Evolutionary conservation across 805 yeast species (phyloP), one percentile per base, ranked within the genome.

Genomic region (Zygoascus ofunaensis): DNA sequence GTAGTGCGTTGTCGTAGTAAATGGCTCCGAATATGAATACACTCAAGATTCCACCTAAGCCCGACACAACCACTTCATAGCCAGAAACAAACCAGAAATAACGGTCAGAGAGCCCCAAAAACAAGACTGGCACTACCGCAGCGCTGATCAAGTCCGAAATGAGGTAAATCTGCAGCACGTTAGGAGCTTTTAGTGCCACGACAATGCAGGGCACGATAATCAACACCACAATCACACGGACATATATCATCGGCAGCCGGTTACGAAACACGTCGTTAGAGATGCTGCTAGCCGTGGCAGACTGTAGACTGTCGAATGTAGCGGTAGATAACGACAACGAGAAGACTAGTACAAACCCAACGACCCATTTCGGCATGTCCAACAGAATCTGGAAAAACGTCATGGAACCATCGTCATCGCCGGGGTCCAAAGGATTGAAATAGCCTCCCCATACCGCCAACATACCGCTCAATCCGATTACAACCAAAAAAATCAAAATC

Each of bases 261-360:
- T 89, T 90, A 59, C 96, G 74, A 71, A 87, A 87, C 23, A 87
- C 56, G 63, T 89, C 97, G 57, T 89, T 89, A 24, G 96, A 87
- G 43, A 89, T 77, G 0, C 94, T 77, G 5, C 96, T 85, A 0
- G 86, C 84, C 72, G 85, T 72, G 5, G 94, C 95, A 40, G 92
- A 81, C 61, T 87, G 95, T 55, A 86, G 69, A 1, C 94, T 82
- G 61, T 87, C 97, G 62, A 87, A 77, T 0, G 95, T 83, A 59
- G 95, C 87, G 0, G 95, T 85, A 4, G 95, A 84, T 49, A 89
- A 68, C 32, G 80, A 68, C 34, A 82, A 74, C 28, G 77, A 69
- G 57, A 87, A 85, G 17, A 87, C 83, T 46, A 89, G 65, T 5
- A 86, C 80, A 57, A 89, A 79, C 0, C 90, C 95, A 52, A 82